These are phyloP conservation scores for Sugiyamaella floridensis DNA, from an alignment of 805 yeast genomes.

Conservation along the genomic window DNA sequence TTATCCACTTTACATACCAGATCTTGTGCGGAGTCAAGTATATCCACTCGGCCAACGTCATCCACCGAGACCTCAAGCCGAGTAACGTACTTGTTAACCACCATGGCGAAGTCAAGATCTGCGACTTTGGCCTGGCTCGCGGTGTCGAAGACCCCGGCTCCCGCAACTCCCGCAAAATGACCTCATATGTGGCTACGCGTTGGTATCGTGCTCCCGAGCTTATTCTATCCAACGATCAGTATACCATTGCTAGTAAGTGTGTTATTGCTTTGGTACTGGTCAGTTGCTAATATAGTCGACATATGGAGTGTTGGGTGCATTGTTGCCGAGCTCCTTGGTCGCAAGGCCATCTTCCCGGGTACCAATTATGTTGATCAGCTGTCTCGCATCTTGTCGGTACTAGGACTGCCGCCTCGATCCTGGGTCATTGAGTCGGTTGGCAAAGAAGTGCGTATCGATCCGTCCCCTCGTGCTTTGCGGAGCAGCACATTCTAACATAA, in stretches of 20 bases:
- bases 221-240: conserved; percentile 51
- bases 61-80: conserved; percentile 89
- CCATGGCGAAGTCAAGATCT: conserved; percentile 71
- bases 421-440: neutral
- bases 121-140: conserved; percentile 91
- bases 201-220: conserved; percentile 96
- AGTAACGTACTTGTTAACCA: conserved; percentile 75
- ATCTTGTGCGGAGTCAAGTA: conserved; percentile 80
- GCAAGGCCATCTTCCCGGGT: conserved; percentile 77
- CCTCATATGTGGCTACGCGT: conserved; percentile 77
- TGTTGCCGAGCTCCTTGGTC: conserved; percentile 72
- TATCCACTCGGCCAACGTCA: conserved; percentile 85
- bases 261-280: neutral
- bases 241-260: conserved; percentile 43
- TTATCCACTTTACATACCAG: conserved; percentile 70
- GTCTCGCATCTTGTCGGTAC: conserved; percentile 54
- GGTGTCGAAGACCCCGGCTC: conserved; percentile 39
- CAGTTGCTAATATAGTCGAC: conserved; percentile 45
- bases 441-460: neutral
- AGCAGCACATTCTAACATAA: neutral
- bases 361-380: conserved; percentile 65
- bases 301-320: conserved; percentile 95
- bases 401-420: conserved; percentile 60
- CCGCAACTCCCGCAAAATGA: conserved; percentile 15
- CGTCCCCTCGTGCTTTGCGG: too few species aligned